Evolutionary conservation across 495 filamentous ascomycete species (phyloP).

Genomic region (Penicillium nucicola): DNA sequence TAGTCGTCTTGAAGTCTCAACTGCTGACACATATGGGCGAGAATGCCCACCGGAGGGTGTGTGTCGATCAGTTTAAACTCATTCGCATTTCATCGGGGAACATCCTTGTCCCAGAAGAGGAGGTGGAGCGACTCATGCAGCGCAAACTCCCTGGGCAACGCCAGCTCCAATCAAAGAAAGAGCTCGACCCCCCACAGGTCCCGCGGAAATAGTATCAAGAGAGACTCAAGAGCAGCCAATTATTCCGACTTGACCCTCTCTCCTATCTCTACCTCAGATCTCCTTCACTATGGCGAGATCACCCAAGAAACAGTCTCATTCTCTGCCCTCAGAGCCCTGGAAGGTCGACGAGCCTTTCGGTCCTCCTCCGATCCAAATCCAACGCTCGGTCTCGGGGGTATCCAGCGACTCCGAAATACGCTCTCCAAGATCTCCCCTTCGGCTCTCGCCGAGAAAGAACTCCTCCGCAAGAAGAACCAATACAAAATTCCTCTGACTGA

Average conservation of each 20-base stretch:
- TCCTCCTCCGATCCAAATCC: constrained; percentile 33
- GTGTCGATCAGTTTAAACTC: neutral
- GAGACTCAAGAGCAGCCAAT: constrained; percentile 2
- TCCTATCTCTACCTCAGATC: neutral
- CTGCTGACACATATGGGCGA: no score
- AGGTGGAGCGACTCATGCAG: constrained; percentile 3
- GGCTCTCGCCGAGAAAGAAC: constrained; percentile 38
- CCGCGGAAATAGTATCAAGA: constrained; percentile 12
- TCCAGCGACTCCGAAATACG: constrained; percentile 37
- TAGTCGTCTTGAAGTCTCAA: constrained; percentile 8
- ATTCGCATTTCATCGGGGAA: neutral
- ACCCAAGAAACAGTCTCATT: constrained; percentile 23
- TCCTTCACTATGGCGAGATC: constrained; percentile 26
- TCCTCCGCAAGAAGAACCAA: constrained; percentile 39
- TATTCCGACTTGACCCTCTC: constrained; percentile 7
- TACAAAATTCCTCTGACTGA: constrained; percentile 42
- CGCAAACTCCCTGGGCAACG: neutral
- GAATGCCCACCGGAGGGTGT: no score
- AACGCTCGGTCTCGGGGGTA: constrained; percentile 29
- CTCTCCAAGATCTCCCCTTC: constrained; percentile 35
- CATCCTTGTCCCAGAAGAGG: neutral
- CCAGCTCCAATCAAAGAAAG: constrained; percentile 9
- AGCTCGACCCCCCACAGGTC: constrained; percentile 5
- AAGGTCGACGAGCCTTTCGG: constrained; percentile 38
- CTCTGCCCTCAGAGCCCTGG: constrained; percentile 34